These are phyloP conservation scores for Penicillium sp. DNA, from an alignment of 2,329 filamentous ascomycete genomes.

Conservation along the genomic window DNA sequence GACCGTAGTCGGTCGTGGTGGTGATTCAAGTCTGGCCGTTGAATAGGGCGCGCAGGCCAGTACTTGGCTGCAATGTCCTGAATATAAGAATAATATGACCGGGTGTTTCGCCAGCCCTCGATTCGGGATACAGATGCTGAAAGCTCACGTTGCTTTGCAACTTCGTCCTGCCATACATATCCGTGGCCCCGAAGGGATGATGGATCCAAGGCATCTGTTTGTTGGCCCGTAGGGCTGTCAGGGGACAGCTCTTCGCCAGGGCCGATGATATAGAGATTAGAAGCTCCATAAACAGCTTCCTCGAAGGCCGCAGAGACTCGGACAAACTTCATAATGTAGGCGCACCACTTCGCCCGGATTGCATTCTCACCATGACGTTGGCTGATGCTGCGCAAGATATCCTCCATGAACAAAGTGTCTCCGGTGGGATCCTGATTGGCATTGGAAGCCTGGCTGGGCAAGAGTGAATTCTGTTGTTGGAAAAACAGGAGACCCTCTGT, in stretches of 20 bases:
- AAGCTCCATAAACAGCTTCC: conserved; percentile 91
- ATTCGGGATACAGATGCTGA: conserved; percentile 90
- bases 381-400: conserved; percentile 78
- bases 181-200: conserved; percentile 75
- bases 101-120: conserved; percentile 93
- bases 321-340: conserved; percentile 93
- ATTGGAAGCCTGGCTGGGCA: conserved; percentile 26
- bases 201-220: conserved; percentile 38
- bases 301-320: conserved; percentile 92
- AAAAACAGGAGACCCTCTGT: conserved; percentile 88
- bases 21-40: conserved; percentile 72
- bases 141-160: conserved; percentile 77
- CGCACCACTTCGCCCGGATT: conserved; percentile 87
- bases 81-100: conserved; percentile 94
- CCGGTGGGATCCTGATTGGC: conserved; percentile 69
- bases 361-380: conserved; percentile 86
- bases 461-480: conserved; percentile 63
- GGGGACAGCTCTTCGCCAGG: conserved; percentile 63
- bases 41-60: conserved; percentile 39
- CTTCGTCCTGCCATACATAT: conserved; percentile 90
- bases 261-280: conserved; percentile 76
- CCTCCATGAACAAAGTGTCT: conserved; percentile 84
- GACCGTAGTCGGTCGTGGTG: conserved; percentile 88
- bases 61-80: conserved; percentile 58
- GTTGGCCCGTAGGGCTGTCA: conserved; percentile 50